Base-by-base conservation (phyloP, 768 basidiomycete species). In the Ramaria sp. region DNA sequence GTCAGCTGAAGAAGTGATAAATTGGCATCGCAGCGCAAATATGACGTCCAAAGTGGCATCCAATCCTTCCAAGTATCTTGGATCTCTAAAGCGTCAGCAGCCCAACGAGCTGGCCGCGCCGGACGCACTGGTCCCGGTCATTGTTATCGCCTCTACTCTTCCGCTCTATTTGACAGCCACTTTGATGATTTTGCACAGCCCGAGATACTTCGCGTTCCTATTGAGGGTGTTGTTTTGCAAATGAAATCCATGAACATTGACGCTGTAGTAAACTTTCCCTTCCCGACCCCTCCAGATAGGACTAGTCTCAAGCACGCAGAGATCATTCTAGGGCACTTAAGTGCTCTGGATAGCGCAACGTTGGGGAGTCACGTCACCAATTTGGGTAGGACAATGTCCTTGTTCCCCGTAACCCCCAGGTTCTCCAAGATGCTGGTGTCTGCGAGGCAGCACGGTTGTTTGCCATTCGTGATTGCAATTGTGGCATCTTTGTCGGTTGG, bases 231-330 rank as follows among this genome's bases (percentile, higher is more conserved):
- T 22, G 89, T 98, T 9, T 75, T 98, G 33, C 94, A 97, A 69
- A 97, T 99, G 95, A 99, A 99, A 75, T 85, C 83, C 68, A 97
- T 99, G 93, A 91, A 95, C 66, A 95, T 99, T 58, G 93, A 98
- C 65, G 78, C 91, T 1, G 91, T 98, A 39, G 77, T 91, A 63
- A 98, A 98, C 72, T 99, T 99, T 69, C 96, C 96, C 15, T 98
- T 98, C 71, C 96, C 96, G 1, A 97, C 96, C 0, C 87, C 95
- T 13, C 96, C 96, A 0, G 90, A 96, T 68, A 80, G 86, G 38
- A 64, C 69, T 10, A 78, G 81, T 4, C 74, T 99, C 45, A 77
- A 74, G 57, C 86, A 85, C 65, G 92, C 96, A 1, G 94, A 99
- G 70, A 82, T 75, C 47, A 75, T 84, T 3, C 75, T 99, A 41